phyloP scores from a whole-genome alignment of 495 filamentous ascomycete genomes.

The Penicillium egyptiacum region DNA sequence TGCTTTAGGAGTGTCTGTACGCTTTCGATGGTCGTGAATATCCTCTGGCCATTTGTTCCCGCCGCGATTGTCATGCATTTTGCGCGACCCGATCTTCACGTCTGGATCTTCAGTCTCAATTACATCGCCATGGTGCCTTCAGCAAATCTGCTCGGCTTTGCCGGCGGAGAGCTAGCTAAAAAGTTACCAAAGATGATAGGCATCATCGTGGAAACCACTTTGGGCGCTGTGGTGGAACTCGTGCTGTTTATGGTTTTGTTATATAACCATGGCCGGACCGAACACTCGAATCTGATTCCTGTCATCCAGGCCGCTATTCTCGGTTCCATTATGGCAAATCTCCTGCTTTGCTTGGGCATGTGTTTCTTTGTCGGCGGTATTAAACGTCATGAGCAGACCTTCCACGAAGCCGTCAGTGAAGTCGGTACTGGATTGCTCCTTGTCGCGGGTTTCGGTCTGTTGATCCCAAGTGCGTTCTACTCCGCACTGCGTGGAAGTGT shows the following conservation, averaged over 20 bases:
- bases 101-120: constrained; percentile 67
- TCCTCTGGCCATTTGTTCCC: constrained; percentile 76
- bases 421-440: constrained; percentile 77
- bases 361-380: constrained; percentile 80
- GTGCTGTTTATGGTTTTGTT: constrained; percentile 77
- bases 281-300: constrained; percentile 48
- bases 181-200: constrained; percentile 79
- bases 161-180: constrained; percentile 74
- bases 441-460: constrained; percentile 77
- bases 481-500: constrained; percentile 53
- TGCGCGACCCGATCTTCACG: constrained; percentile 57
- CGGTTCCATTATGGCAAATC: constrained; percentile 76
- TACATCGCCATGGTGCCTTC: constrained; percentile 85
- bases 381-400: constrained; percentile 60
- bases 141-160: constrained; percentile 85
- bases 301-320: constrained; percentile 84
- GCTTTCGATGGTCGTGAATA: constrained; percentile 57
- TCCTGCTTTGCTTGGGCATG: constrained; percentile 70
- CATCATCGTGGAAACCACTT: constrained; percentile 71
- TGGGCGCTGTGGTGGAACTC: constrained; percentile 78
- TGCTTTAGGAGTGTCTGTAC: constrained; percentile 59
- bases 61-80: constrained; percentile 66
- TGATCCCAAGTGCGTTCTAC: constrained; percentile 79
- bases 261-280: constrained; percentile 36
- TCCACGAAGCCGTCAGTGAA: constrained; percentile 76